Base-by-base conservation (phyloP, 768 basidiomycete species). In the Kwoniella heveanensis region DNA sequence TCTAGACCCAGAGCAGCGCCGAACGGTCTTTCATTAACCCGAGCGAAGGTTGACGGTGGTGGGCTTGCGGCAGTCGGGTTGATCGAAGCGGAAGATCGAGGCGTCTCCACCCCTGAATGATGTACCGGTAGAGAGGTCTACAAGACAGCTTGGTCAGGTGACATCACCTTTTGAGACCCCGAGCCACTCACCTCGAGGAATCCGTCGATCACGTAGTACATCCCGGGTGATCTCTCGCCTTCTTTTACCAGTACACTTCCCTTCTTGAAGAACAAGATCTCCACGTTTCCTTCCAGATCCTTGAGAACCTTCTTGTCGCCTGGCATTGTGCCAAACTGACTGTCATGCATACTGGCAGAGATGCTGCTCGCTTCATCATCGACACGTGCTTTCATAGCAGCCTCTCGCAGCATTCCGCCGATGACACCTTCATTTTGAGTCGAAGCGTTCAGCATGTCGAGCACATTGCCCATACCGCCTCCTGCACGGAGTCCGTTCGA, bases 151-250 rank as follows among this genome's bases (percentile, higher is more conserved):
- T 19, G 39, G 19, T 54, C 54, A 54, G 17, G 8, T 21, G 25
- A 5, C 15, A 2, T 8, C 25, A 1, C 4, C n/a, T 15, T 17
- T 5, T 32, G n/a, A 19, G 27, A 17, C 27, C 2, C 3, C 13
- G n/a, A n/a, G 22, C 24, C 21, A 62, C 74, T 63, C 32, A 98
- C 94, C 73, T 99, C 96, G 36, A 99, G 82, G 79, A 96, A 92
- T 0, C 96, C 96, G 68, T 97, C 93, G 49, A 96, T 93, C 49
- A 96, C 91, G 71, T 92, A 96, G 83, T 92, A 96, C 24, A 95
- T 81, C 87, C 93, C 93, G 58, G 91, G 89, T 66, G 93, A 89
- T 59, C 86, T 82, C 79, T 99, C 94, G 46, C 93, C 95, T 7
- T 93, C 90, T 70, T 87, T 90, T 24, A 90, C 93, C 22, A 98